Percentiles rank a stretch among this genome's conserved stretches.
Conservation (phyloP, 495 filamentous ascomycete genomes). For the Ascobolus immersus region DNA sequence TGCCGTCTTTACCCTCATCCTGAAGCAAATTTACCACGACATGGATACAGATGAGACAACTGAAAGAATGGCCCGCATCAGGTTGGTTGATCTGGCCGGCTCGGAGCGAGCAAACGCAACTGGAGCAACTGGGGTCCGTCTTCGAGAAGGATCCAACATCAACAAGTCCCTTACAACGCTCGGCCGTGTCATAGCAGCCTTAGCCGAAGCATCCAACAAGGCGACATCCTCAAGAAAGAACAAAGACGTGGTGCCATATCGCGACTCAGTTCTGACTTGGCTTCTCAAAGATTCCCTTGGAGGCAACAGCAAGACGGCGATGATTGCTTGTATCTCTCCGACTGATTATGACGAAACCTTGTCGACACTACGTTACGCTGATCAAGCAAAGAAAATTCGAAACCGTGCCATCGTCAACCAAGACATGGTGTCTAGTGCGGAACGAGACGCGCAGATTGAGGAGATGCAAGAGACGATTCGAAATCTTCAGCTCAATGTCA, state of each 20-base stretch:
- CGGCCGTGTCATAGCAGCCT: constrained; percentile 85
- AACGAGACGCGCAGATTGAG: constrained; percentile 76
- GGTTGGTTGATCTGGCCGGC: constrained; percentile 83
- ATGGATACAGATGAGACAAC: constrained; percentile 87
- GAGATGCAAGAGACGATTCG: constrained; percentile 90
- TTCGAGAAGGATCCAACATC: constrained; percentile 90
- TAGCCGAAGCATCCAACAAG: constrained; percentile 25
- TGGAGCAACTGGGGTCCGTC: constrained; percentile 69
- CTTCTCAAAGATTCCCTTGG: constrained; percentile 83
- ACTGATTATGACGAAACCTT: constrained; percentile 94
- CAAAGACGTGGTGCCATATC: constrained; percentile 66
- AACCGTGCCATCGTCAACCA: constrained; percentile 93
- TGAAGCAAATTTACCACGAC: constrained; percentile 92
- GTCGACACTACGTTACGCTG: constrained; percentile 83
- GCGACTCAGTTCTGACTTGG: constrained; percentile 90
- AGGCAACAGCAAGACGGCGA: constrained; percentile 90
- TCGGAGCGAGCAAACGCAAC: constrained; percentile 88
- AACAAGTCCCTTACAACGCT: constrained; percentile 95
- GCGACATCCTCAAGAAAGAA: constrained; percentile 23
- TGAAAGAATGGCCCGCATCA: constrained; percentile 75
- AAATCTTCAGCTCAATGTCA: constrained; percentile 48
- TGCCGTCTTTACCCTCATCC: constrained; percentile 88
- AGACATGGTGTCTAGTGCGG: constrained; percentile 59
- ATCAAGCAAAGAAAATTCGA: constrained; percentile 92
- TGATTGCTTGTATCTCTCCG: constrained; percentile 93